Conservation (phyloP, 176 grass and related monocot species). For the Neostapfia colusana region DNA sequence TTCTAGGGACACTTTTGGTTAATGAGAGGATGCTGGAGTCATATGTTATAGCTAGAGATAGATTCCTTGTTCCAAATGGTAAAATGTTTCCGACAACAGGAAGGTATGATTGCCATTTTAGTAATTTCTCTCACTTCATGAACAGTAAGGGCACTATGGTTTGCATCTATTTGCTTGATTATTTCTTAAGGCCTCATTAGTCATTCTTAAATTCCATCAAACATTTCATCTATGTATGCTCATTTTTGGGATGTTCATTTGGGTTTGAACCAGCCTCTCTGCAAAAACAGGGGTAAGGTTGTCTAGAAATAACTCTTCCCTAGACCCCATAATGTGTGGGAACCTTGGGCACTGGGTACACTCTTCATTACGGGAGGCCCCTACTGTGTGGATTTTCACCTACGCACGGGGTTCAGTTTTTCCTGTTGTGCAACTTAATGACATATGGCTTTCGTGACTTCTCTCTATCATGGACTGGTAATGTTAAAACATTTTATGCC, state of each 20-base stretch:
- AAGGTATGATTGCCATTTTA: slow-evolving; percentile 54
- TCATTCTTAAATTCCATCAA: neutral
- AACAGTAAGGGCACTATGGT: neutral
- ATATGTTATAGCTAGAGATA: slow-evolving; percentile 94
- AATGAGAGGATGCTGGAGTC: slow-evolving; percentile 99
- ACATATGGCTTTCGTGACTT: slow-evolving; percentile 8
- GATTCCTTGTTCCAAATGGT: slow-evolving; percentile 83
- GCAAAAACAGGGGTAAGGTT: too few relatives aligned
- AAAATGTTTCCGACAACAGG: slow-evolving; percentile 99
- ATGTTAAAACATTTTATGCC: neutral
- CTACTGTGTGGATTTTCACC: neutral
- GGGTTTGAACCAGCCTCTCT: too few relatives aligned
- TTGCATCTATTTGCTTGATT: slow-evolving; percentile 12
- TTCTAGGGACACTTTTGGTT: slow-evolving; percentile 88
- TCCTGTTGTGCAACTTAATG: neutral
- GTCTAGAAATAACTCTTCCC: too few relatives aligned
- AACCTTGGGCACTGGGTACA: too few relatives aligned
- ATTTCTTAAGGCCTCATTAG: neutral
- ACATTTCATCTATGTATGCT: neutral
- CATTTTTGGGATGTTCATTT: neutral
- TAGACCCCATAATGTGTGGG: too few relatives aligned
- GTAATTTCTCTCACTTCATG: neutral
- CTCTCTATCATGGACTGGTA: neutral
- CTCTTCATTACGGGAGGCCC: too few relatives aligned
- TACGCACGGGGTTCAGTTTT: neutral